Conservation (phyloP, 1,284 basidiomycete genomes). For the Apiotrichum siamense region DNA sequence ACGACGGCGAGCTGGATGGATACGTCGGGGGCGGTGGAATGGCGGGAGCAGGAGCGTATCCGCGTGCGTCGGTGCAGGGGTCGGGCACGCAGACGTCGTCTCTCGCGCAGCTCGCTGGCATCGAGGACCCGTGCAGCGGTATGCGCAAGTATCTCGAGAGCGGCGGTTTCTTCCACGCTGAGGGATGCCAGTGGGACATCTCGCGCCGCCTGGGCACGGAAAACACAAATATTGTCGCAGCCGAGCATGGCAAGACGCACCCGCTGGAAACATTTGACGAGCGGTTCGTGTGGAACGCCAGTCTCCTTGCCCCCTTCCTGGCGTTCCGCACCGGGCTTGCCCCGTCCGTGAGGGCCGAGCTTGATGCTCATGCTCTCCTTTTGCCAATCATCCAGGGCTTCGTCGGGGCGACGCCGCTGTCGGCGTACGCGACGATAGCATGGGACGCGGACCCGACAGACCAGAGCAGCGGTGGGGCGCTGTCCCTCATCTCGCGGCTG, state of each 20-base stretch:
- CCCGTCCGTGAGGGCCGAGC: constrained; percentile 46
- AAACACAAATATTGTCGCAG: constrained; percentile 49
- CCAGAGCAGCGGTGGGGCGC: constrained; percentile 54
- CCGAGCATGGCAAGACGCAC: background rate
- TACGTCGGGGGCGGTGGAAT: background rate
- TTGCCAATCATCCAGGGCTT: constrained; percentile 91
- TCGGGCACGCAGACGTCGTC: constrained; percentile 48
- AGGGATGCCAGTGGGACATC: constrained; percentile 77
- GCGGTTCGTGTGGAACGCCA: constrained; percentile 55
- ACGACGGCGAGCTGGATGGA: background rate
- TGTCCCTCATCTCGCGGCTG: constrained; percentile 76
- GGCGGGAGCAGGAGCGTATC: too few relatives aligned
- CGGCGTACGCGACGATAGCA: constrained; percentile 71
- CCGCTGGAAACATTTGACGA: constrained; percentile 67
- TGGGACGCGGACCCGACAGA: constrained; percentile 54
- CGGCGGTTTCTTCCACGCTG: constrained; percentile 89
- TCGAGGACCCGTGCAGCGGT: constrained; percentile 84
- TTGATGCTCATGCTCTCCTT: constrained; percentile 46
- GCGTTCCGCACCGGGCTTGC: constrained; percentile 35
- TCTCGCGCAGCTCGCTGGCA: constrained; percentile 45
- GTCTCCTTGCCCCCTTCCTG: constrained; percentile 40
- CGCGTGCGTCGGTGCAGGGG: too few relatives aligned
- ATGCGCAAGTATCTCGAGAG: constrained; percentile 86
- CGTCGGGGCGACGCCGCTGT: constrained; percentile 55
- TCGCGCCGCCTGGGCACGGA: constrained; percentile 62